These are phyloP conservation scores for Pholiota conissans DNA, from an alignment of 768 basidiomycete species.

Conservation along the genomic window DNA sequence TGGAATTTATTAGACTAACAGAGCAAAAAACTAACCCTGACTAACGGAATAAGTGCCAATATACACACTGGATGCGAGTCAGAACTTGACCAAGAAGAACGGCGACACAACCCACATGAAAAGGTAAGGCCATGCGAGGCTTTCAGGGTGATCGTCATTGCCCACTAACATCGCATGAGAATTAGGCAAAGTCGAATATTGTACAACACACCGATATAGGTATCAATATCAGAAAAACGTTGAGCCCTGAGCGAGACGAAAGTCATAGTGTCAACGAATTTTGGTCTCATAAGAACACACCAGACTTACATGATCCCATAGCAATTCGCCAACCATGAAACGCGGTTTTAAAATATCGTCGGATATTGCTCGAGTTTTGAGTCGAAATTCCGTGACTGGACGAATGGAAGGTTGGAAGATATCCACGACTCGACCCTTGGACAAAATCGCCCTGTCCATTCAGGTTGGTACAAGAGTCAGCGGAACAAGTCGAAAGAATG, in stretches of 20 bases:
- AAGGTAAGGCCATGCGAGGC: conserved; percentile 58
- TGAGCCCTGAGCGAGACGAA: conserved; percentile 53
- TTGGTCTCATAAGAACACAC: background rate
- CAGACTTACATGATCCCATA: conserved; percentile 26
- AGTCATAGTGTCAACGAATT: background rate
- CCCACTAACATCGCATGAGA: conserved; percentile 43
- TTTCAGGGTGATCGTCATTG: conserved; percentile 47
- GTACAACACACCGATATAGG: conserved; percentile 60
- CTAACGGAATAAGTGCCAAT: conserved; percentile 74
- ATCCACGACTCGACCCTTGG: conserved; percentile 12
- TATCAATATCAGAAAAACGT: conserved; percentile 62
- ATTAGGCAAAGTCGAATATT: background rate
- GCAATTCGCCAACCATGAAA: conserved; percentile 27
- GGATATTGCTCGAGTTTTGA: background rate
- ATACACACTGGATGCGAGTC: conserved; percentile 48
- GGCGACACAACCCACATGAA: conserved; percentile 53
- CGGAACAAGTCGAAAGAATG: conserved; percentile 12
- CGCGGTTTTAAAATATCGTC: conserved; percentile 7
- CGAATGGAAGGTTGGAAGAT: conserved; percentile 22
- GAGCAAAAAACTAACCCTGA: conserved; percentile 48
- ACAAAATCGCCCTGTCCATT: conserved; percentile 16
- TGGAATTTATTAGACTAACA: background rate
- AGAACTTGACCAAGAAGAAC: background rate
- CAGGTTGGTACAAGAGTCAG: conserved; percentile 17
- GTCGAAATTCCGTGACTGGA: conserved; percentile 1